Conservation (phyloP, 2,329 filamentous ascomycete genomes). For the Cladorrhinum sp. region DNA sequence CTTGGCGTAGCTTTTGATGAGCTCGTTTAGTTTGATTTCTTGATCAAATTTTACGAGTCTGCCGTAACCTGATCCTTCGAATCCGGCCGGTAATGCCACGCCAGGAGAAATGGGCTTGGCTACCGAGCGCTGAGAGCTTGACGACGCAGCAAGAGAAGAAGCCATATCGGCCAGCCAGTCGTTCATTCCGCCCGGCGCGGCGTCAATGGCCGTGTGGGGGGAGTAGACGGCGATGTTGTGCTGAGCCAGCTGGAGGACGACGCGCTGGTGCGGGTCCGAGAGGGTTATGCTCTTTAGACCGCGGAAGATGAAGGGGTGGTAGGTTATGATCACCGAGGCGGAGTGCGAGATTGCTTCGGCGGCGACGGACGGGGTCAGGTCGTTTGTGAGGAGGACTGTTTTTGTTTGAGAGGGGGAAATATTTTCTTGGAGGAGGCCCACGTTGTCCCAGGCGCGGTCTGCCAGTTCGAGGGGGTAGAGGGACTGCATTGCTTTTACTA, state of each 20-base stretch:
- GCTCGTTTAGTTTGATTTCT: slow-evolving; percentile 39
- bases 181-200: slow-evolving; percentile 78
- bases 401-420: slow-evolving; percentile 29
- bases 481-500: slow-evolving; percentile 75
- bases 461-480: slow-evolving; percentile 89
- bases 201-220: slow-evolving; percentile 92
- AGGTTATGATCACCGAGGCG: slow-evolving; percentile 79
- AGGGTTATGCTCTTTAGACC: slow-evolving; percentile 86
- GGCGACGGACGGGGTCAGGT: slow-evolving; percentile 83
- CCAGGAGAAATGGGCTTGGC: slow-evolving; percentile 45
- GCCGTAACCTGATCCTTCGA: slow-evolving; percentile 53
- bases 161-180: slow-evolving; percentile 86
- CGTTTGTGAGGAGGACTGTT: slow-evolving; percentile 66
- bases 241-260: slow-evolving; percentile 76
- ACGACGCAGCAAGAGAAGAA: slow-evolving; percentile 53
- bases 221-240: slow-evolving; percentile 88
- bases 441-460: slow-evolving; percentile 92
- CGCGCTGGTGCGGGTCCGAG: slow-evolving; percentile 79
- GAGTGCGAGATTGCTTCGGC: slow-evolving; percentile 80
- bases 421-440: slow-evolving; percentile 68
- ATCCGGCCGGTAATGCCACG: slow-evolving; percentile 40
- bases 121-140: slow-evolving; percentile 38
- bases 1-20: slow-evolving; percentile 57
- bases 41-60: slow-evolving; percentile 43
- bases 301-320: slow-evolving; percentile 96